Evolutionary conservation across 768 basidiomycete genomes (phyloP).

Genomic region (Boletus insuetus): DNA sequence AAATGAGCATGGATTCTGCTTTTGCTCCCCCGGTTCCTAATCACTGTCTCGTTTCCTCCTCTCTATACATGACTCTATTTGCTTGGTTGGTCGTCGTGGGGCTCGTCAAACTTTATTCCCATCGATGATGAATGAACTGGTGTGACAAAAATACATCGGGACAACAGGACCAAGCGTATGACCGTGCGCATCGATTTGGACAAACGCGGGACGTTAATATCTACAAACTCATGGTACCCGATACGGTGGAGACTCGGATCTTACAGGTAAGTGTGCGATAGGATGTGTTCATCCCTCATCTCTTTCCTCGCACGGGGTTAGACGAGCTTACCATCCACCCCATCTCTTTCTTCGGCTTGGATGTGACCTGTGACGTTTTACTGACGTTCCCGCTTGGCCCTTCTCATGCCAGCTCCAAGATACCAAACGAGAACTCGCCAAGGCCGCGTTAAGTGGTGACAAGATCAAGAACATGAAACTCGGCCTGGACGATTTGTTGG

Average conservation of each 20-base stretch:
- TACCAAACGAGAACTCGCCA: constrained; percentile 82
- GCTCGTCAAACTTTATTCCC: neutral
- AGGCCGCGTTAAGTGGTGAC: constrained; percentile 84
- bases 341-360: neutral
- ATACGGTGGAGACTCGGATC: constrained; percentile 87
- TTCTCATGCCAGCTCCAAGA: constrained; percentile 65
- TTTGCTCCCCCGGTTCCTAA: neutral
- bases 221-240: constrained; percentile 83
- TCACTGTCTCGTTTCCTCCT: neutral
- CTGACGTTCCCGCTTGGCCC: neutral
- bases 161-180: constrained; percentile 85
- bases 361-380: neutral
- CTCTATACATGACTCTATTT: neutral
- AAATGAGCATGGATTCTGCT: neutral
- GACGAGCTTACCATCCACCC: neutral
- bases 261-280: constrained; percentile 46
- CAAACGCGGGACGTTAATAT: constrained; percentile 86
- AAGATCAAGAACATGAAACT: constrained; percentile 84
- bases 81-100: neutral
- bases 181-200: constrained; percentile 86
- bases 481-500: constrained; percentile 82
- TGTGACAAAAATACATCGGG: neutral
- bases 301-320: neutral
- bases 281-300: neutral
- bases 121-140: neutral